Percentiles rank a stretch among this genome's conserved stretches.
phyloP scores from a whole-genome alignment of 2,329 filamentous ascomycete species.

The Verticillium klebahnii region DNA sequence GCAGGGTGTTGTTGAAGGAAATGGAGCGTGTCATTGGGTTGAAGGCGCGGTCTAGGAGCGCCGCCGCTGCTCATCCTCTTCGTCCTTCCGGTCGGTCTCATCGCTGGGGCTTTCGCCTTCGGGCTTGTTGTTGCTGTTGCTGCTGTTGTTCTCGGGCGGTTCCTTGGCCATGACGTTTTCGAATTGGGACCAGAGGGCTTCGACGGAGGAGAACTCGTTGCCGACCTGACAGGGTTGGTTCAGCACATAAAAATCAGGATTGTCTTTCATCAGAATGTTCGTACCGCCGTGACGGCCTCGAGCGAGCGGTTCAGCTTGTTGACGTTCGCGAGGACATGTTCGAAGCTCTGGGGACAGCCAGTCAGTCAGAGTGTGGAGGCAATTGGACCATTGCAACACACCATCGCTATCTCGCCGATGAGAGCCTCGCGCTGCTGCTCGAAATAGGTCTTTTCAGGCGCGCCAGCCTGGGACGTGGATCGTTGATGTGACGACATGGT shows the following conservation, averaged over 20 bases:
- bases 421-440: conserved; percentile 71
- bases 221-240: conserved; percentile 60
- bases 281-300: conserved; percentile 83
- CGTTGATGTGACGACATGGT: conserved; percentile 13
- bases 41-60: neutral
- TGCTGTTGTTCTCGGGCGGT: conserved; percentile 23
- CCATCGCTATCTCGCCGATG: conserved; percentile 68
- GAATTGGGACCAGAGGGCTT: conserved; percentile 95
- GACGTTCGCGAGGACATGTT: conserved; percentile 90
- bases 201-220: conserved; percentile 95
- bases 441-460: conserved; percentile 58
- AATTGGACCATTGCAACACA: conserved; percentile 25
- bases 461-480: conserved; percentile 9
- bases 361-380: neutral
- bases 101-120: conserved; percentile 17
- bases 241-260: neutral
- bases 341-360: conserved; percentile 54
- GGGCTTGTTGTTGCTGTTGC: conserved; percentile 7
- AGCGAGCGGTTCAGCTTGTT: conserved; percentile 91
- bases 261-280: conserved; percentile 16
- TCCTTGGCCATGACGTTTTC: conserved; percentile 90
- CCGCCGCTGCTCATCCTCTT: conserved; percentile 19
- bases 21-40: conserved; percentile 1
- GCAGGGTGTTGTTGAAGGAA: neutral
- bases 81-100: conserved; percentile 20